Conservation (phyloP, 2,329 filamentous ascomycete species). For the Corinectria fuckeliana region DNA sequence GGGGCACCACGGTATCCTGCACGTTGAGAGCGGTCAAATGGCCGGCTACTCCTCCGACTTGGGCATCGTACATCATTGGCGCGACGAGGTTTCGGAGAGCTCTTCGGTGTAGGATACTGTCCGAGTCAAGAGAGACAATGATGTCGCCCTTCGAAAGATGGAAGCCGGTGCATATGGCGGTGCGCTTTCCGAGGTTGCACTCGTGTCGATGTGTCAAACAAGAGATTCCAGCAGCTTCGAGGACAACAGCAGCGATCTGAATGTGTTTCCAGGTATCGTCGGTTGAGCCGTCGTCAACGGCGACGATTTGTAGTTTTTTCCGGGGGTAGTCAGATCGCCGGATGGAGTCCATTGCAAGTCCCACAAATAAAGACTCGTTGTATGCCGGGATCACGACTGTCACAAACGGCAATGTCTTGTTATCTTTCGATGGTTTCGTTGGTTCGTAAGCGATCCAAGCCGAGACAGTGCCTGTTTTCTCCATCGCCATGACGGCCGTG, state of each 20-base stretch:
- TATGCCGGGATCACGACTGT: not conserved
- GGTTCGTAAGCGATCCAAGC: not conserved
- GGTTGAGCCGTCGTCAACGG: not conserved
- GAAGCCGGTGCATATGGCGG: not conserved
- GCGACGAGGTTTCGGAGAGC: not conserved
- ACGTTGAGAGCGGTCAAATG: not conserved
- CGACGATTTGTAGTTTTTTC: not conserved
- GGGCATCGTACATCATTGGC: not conserved
- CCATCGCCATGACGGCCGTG: not conserved
- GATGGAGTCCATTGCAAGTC: not conserved
- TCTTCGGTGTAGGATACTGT: not conserved
- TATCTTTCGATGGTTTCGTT: not conserved
- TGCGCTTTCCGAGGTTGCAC: not conserved
- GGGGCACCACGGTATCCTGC: not conserved
- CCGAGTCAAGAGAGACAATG: not conserved
- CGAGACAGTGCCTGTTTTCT: not conserved
- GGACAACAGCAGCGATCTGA: not conserved
- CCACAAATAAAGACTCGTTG: not conserved
- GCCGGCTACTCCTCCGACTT: not conserved
- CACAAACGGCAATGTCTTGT: not conserved
- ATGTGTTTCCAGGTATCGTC: not conserved
- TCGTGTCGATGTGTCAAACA: not conserved
- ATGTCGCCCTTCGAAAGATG: not conserved
- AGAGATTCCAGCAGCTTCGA: not conserved
- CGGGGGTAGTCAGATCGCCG: not conserved